These are phyloP conservation scores for Cystofilobasidium macerans DNA, from an alignment of 768 basidiomycete species.

Conservation along the genomic window DNA sequence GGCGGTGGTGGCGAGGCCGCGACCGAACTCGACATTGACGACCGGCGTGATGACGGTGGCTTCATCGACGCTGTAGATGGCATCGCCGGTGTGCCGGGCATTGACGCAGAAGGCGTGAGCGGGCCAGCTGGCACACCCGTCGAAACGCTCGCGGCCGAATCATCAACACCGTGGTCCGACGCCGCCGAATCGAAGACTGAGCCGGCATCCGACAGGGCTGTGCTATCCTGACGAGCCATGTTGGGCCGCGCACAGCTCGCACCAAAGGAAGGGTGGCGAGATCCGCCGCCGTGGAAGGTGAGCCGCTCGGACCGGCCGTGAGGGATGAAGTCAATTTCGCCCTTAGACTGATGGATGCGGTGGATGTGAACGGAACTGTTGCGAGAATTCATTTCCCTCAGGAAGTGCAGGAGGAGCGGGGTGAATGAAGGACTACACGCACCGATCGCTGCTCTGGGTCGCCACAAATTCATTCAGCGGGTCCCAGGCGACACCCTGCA, in stretches of 20 bases:
- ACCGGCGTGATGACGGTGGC: slow-evolving; percentile 20
- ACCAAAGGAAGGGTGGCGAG: slow-evolving; percentile 37
- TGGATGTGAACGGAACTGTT: slow-evolving; percentile 79
- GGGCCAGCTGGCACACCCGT: slow-evolving; percentile 3
- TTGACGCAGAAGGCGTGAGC: background rate
- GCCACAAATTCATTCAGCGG: slow-evolving; percentile 94
- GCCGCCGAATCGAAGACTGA: slow-evolving; percentile 15
- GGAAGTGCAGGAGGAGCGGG: too few relatives aligned
- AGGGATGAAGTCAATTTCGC: slow-evolving; percentile 68
- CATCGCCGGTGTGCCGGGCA: slow-evolving; percentile 14
- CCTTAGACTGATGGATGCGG: slow-evolving; percentile 63
- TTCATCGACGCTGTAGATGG: slow-evolving; percentile 14
- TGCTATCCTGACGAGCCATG: slow-evolving; percentile 30
- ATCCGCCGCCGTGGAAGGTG: slow-evolving; percentile 37
- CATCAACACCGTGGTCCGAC: slow-evolving; percentile 15
- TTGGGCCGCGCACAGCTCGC: slow-evolving; percentile 35
- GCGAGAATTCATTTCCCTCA: too few relatives aligned
- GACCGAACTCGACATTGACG: slow-evolving; percentile 21
- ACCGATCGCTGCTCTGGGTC: slow-evolving; percentile 88
- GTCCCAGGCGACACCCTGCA: slow-evolving; percentile 99
- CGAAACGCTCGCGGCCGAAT: slow-evolving; percentile 6
- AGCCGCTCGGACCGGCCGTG: slow-evolving; percentile 29
- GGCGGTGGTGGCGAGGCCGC: slow-evolving; percentile 16
- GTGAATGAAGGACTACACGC: slow-evolving; percentile 15
- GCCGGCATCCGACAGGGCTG: slow-evolving; percentile 29